Conservation (phyloP, 2,329 filamentous ascomycete species). For the Hawksworthiomyces lignivorus region DNA sequence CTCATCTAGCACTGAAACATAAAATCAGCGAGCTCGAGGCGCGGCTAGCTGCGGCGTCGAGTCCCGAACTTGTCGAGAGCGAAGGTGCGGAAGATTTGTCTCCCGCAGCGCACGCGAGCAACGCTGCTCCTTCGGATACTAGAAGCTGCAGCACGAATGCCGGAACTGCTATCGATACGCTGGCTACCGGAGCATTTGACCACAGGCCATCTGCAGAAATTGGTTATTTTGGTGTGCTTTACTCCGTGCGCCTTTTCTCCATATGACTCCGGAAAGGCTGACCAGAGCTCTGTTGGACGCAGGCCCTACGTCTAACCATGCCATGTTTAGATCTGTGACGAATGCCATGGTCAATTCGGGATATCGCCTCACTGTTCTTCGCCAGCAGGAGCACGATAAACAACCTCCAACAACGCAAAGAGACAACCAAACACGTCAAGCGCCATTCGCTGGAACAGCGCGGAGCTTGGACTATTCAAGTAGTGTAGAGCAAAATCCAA, state of each 20-base stretch:
- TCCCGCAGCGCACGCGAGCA: neutral
- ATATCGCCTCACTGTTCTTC: constrained; percentile 10
- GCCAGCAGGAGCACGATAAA: constrained; percentile 1
- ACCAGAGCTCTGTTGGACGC: neutral
- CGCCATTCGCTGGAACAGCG: neutral
- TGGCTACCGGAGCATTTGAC: constrained; percentile 23
- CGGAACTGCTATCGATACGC: constrained; percentile 20
- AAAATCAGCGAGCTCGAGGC: constrained; percentile 18
- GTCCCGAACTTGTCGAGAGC: neutral
- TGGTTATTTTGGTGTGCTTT: constrained; percentile 17
- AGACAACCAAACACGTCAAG: neutral
- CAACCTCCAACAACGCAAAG: neutral
- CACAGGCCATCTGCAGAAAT: constrained; percentile 19
- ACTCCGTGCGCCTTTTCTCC: neutral
- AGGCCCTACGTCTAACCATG: constrained; percentile 25
- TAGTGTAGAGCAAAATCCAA: constrained; percentile 12
- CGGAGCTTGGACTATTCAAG: too few species aligned
- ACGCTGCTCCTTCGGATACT: neutral
- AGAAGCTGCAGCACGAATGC: constrained; percentile 9
- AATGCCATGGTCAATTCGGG: constrained; percentile 19
- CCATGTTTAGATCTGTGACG: constrained; percentile 21
- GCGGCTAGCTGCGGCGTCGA: constrained; percentile 11
- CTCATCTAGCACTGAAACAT: constrained; percentile 5
- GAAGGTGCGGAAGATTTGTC: neutral
- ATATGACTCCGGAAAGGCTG: neutral